Percentiles rank a stretch among this genome's conserved stretches.
Evolutionary conservation across 768 basidiomycete genomes (phyloP).

Genomic region (Kwoniella bestiolae): DNA sequence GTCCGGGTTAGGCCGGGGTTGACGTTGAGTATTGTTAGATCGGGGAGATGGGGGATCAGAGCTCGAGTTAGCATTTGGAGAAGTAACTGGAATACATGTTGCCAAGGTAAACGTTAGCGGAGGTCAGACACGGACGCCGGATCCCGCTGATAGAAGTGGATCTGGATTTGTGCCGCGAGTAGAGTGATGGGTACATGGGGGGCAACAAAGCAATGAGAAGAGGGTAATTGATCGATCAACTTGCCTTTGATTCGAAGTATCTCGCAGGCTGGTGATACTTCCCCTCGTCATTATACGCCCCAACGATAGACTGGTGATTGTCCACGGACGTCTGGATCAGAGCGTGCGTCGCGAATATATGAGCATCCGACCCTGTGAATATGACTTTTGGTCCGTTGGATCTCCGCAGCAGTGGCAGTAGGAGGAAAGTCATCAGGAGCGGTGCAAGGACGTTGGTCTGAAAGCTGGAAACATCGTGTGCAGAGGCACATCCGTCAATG

Average conservation of each 20-base stretch:
- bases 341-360: conserved; percentile 3
- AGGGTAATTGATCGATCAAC: conserved; percentile 5
- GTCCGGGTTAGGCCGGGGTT: conserved; percentile 19
- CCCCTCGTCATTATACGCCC: conserved; percentile 13
- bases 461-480: neutral
- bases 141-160: too few species aligned
- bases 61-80: conserved; percentile 23
- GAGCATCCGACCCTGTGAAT: conserved; percentile 26
- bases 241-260: conserved; percentile 29
- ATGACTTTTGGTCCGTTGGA: conserved; percentile 21
- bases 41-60: conserved; percentile 13
- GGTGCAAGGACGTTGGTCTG: conserved; percentile 31
- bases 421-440: conserved; percentile 11
- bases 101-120: too few species aligned
- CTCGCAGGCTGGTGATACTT: conserved; percentile 14
- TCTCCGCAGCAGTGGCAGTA: conserved; percentile 12
- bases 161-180: too few species aligned
- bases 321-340: neutral
- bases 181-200: too few species aligned
- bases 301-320: conserved; percentile 6
- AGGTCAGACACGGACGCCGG: too few species aligned
- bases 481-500: neutral
- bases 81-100: conserved; percentile 12
- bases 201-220: too few species aligned
- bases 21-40: conserved; percentile 16